Evolutionary conservation across 495 filamentous ascomycete genomes (phyloP), one percentile per base, ranked within the genome.

Genomic region (Pseudevernia furfuracea): DNA sequence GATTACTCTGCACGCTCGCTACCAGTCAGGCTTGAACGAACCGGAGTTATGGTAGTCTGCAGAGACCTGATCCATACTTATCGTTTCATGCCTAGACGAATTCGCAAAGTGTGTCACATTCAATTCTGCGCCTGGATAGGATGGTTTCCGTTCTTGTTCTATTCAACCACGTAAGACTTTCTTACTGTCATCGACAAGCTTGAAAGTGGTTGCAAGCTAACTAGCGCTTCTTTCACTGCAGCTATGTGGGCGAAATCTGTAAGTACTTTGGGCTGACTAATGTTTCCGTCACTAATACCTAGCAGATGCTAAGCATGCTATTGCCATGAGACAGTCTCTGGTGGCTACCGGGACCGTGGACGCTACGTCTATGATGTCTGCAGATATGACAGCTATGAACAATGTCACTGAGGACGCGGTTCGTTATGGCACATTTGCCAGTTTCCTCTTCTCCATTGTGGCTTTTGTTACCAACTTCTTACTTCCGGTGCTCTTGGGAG

Each of bases 121-220:
- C 89, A 95, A 59, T 93, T 96, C 70, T 96, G 91, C 91, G 85
- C 89, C 15, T 97, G 92, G 92, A 93, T 96, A 71, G 91, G 77
- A 44, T 89, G 85, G 85, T 89, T 89, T 69, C 86, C 86, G 0
- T 88, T 89, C 71, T 81, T 92, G 32, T 90, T 96, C 76, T 97
- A 96, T 74, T 89, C 88, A 73, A 93, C 90, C 43, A 97, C 93
- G 25, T 97, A 92, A 86, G 89, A 93, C 74, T 90, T 94, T 69
- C 86, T 32, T 60, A 38, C 21, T n/a, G 7, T 90, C 41, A 91
- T 90, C 72, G 85, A 96, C 69, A 81, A 83, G 19, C 79, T 81
- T 10, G 77, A 80, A 60, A 79, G 81, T 59, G 78, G 81, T 58
- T 37, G 52, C 52, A 66, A 55, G 46, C 58, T 60, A 69, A 75